Conservation (phyloP, 23 red algal species). For the Gracilaria domingensis region DNA sequence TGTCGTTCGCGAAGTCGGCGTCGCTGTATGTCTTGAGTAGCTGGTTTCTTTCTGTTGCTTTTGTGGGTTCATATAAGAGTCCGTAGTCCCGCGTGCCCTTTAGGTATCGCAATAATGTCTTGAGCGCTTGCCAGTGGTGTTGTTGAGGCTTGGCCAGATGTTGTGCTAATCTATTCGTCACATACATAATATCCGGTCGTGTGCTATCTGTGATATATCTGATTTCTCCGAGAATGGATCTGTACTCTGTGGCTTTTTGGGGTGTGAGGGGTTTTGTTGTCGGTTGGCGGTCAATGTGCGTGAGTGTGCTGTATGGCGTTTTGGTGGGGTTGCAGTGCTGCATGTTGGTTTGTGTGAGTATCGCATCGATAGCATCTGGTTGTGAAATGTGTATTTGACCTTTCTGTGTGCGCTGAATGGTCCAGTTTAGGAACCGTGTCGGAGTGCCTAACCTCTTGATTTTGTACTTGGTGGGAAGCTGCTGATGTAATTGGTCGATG, state of each 20-base stretch:
- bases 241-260: background rate
- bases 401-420: background rate
- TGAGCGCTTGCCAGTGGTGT: too few relatives aligned
- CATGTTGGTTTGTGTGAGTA: background rate
- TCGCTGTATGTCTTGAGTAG: background rate
- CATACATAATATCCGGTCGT: too few relatives aligned
- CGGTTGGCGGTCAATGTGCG: background rate
- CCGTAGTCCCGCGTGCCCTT: slow-evolving; percentile 8
- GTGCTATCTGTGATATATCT: background rate
- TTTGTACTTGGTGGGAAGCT: background rate
- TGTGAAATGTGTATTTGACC: background rate
- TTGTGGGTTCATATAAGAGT: background rate
- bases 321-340: background rate
- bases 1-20: background rate
- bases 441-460: background rate
- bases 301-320: background rate
- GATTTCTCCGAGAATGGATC: background rate
- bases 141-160: too few relatives aligned
- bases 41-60: background rate
- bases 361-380: background rate
- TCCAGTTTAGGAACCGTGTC: background rate
- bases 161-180: too few relatives aligned
- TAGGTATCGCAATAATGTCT: slow-evolving; percentile 24
- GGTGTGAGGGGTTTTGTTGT: background rate
- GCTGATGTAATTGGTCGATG: slow-evolving; percentile 9